Base-by-base conservation (phyloP, 108 stramenopile genomes). In the Cylindrotheca closterium region DNA sequence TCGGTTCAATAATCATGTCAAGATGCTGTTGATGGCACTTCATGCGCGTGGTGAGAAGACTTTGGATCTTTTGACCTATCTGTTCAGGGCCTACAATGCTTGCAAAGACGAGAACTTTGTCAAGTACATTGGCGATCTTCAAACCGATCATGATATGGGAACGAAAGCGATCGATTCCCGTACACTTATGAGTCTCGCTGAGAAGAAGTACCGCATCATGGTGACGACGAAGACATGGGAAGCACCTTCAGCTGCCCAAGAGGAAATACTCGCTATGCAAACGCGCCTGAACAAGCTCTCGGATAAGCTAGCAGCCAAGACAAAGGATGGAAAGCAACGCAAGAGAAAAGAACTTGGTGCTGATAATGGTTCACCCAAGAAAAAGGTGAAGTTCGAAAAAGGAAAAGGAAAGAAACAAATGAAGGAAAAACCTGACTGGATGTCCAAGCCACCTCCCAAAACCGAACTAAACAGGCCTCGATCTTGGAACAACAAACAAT, bases 51-150 rank as follows among this genome's bases (percentile, higher is more conserved):
- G 79, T n/a, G 47, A 76, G 23, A 29, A 12, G 2, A 67, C 79
- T 1, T 24, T 54, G 1, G 55, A 75, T 37, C 50, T 80, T 3
- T 7, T 75, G 15, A 47, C 45, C 1, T 69, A 74, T 34, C 72
- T 79, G 30, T 72, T 78, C 62, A 60, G 66, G 34, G 79, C 58
- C 3, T 79, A 74, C 60, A 46, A 55, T 4, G 52, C 56, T 12
- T 30, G 4, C 1, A 47, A 18, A 7, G 74, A 76, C 48, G 4
- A n/a, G 5, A 4, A 31, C 23, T 80, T 80, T 47, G 31, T 32
- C 2, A 47, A 30, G 30, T 76, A 70, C 59, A 75, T 80, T 50
- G 15, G 64, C 1, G 29, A 21, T 3, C 67, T 67, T 17, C 29
- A 80, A 46, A 54, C 55, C n/a, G 23, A 33, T 1, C 67, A 69